A percentile compares a stretch with the other conserved stretches of the same genome.
Evolutionary conservation across 176 grass and related monocot species (phyloP).

Genomic region (Tillandsia fasciculata): DNA sequence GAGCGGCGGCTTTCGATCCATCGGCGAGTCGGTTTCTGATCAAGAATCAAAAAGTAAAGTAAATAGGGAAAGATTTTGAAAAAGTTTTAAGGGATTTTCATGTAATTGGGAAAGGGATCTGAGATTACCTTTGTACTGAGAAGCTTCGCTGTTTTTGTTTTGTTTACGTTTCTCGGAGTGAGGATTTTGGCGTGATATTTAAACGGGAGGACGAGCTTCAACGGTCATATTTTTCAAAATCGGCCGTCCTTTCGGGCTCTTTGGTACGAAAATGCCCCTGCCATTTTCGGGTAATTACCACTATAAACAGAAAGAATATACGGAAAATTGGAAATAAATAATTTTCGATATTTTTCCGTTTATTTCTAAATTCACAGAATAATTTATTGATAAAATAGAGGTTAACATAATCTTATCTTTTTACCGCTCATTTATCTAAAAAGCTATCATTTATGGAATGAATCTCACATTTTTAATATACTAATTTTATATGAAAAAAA

Average conservation of each 20-base stretch:
- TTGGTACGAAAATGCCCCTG: neutral
- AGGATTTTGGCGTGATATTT: neutral
- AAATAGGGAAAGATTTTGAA: neutral
- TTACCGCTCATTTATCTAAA: too few relatives aligned
- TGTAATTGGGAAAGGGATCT: neutral
- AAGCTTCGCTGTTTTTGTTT: neutral
- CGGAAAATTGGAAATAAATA: neutral
- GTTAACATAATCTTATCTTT: too few relatives aligned
- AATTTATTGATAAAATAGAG: too few relatives aligned
- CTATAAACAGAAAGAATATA: neutral
- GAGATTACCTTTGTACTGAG: neutral
- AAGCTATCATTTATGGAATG: too few relatives aligned
- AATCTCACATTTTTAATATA: too few relatives aligned
- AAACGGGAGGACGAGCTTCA: neutral
- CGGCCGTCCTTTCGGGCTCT: neutral
- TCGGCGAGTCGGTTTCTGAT: slow-evolving; percentile 10
- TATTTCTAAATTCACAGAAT: too few relatives aligned
- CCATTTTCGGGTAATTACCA: neutral
- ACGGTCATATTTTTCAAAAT: slow-evolving; percentile 4
- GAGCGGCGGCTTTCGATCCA: slow-evolving; percentile 53
- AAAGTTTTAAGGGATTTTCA: neutral
- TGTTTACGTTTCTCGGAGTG: neutral
- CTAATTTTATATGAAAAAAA: too few relatives aligned
- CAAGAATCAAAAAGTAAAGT: neutral
- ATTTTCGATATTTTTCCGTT: too few relatives aligned